These are phyloP conservation scores for Jacaranda copaia DNA, from an alignment of 257 asterid species.

Conservation along the genomic window DNA sequence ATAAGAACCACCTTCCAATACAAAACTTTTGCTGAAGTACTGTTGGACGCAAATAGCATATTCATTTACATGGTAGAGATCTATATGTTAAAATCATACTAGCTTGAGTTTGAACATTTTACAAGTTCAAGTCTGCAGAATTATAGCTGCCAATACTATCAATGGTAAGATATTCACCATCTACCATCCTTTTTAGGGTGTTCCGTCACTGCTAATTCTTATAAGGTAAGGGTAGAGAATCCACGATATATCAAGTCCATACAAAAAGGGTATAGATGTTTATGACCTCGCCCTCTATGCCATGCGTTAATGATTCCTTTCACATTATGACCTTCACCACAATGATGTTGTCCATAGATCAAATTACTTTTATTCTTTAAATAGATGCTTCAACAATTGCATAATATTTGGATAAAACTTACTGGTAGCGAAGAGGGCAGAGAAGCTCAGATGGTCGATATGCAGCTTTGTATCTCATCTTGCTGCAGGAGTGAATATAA, in stretches of 20 bases:
- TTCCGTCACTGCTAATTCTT: background rate
- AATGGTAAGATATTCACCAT: background rate
- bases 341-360: no score
- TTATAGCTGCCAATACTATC: background rate
- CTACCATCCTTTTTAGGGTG: background rate
- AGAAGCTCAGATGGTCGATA: slow-evolving; percentile 95
- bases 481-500: slow-evolving; percentile 93
- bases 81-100: no score
- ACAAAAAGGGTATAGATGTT: no score
- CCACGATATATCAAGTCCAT: no score
- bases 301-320: no score
- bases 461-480: slow-evolving; percentile 97
- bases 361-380: background rate
- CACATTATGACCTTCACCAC: no score
- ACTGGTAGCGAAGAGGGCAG: slow-evolving; percentile 92
- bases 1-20: no score
- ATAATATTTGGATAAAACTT: slow-evolving; percentile 49
- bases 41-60: no score
- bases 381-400: slow-evolving; percentile 17
- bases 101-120: background rate
- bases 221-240: no score
- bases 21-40: no score
- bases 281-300: no score
- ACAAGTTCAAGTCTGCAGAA: background rate
- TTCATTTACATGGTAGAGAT: no score